Evolutionary conservation across 179 eudicot genomes (phyloP).

Genomic region (Dionaea muscipula): DNA sequence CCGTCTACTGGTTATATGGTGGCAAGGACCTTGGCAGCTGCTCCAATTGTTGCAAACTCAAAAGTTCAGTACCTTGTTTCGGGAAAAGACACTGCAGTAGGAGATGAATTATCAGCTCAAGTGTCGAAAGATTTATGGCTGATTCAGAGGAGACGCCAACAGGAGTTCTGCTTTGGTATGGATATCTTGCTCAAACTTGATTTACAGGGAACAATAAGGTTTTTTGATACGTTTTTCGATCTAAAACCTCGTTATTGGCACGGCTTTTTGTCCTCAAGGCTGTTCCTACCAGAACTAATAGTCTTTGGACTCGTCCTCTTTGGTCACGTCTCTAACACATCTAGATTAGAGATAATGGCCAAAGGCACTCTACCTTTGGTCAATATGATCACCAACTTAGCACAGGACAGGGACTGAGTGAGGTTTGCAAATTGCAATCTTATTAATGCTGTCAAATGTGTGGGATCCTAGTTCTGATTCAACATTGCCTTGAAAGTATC

Average conservation of each 20-base stretch:
- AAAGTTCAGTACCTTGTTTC: constrained; percentile 66
- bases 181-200: constrained; percentile 90
- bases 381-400: constrained; percentile 63
- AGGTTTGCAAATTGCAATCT: no score
- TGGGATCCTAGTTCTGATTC: no score
- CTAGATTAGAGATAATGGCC: constrained; percentile 90
- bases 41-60: constrained; percentile 74
- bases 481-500: no score
- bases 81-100: constrained; percentile 21
- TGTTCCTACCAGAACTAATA: constrained; percentile 74
- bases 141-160: constrained; percentile 78
- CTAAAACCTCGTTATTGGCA: constrained; percentile 97
- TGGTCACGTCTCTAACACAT: constrained; percentile 66
- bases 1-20: constrained; percentile 99
- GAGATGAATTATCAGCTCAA: constrained; percentile 49
- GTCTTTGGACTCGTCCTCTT: constrained; percentile 80
- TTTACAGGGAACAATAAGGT: constrained; percentile 72
- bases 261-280: constrained; percentile 86
- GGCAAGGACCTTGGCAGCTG: constrained; percentile 91
- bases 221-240: constrained; percentile 86
- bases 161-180: constrained; percentile 98
- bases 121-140: constrained; percentile 98
- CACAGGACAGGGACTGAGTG: constrained; percentile 54
- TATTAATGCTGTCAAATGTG: no score
- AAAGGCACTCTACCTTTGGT: constrained; percentile 87